Conservation (phyloP, 2,329 filamentous ascomycete genomes). For the Pestalotiopsis sp. region DNA sequence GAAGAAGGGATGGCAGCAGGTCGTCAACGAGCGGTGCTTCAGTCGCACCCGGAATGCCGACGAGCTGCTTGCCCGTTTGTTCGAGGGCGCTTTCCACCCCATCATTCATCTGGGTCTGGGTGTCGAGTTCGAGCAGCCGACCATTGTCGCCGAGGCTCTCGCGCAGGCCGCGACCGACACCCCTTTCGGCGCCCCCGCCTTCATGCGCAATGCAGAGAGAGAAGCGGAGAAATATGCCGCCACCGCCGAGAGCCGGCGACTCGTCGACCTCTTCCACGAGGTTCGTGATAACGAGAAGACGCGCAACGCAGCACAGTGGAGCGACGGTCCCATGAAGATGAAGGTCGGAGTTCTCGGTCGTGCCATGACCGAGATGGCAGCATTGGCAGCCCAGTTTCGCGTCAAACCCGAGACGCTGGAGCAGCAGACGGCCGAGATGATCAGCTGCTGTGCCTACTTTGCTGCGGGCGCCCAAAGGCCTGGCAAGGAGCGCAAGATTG, state of each 20-base stretch:
- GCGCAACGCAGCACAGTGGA: constrained; percentile 43
- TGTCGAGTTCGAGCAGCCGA: constrained; percentile 68
- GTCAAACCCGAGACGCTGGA: constrained; percentile 38
- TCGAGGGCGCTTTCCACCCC: constrained; percentile 62
- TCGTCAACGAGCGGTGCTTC: constrained; percentile 65
- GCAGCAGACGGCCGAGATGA: constrained; percentile 28
- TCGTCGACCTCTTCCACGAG: constrained; percentile 23
- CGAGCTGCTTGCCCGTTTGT: constrained; percentile 53
- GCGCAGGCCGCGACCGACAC: constrained; percentile 65
- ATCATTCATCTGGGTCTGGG: constrained; percentile 71
- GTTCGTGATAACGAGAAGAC: constrained; percentile 50
- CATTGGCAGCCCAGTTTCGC: constrained; percentile 54
- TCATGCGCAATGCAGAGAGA: constrained; percentile 38
- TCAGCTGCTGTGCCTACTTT: constrained; percentile 23
- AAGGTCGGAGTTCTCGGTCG: constrained; percentile 63
- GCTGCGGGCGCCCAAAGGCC: constrained; percentile 50
- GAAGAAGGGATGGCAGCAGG: constrained; percentile 52
- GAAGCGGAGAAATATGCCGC: constrained; percentile 5
- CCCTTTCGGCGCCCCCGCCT: constrained; percentile 44
- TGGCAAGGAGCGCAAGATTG: constrained; percentile 60
- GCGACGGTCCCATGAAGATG: constrained; percentile 43
- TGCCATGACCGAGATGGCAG: constrained; percentile 57
- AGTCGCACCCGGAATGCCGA: constrained; percentile 57
- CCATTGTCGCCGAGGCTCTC: constrained; percentile 67
- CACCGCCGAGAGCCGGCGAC: constrained; percentile 1